Conservation (phyloP, 2,329 filamentous ascomycete genomes). For the Pseudocercospora cruenta region DNA sequence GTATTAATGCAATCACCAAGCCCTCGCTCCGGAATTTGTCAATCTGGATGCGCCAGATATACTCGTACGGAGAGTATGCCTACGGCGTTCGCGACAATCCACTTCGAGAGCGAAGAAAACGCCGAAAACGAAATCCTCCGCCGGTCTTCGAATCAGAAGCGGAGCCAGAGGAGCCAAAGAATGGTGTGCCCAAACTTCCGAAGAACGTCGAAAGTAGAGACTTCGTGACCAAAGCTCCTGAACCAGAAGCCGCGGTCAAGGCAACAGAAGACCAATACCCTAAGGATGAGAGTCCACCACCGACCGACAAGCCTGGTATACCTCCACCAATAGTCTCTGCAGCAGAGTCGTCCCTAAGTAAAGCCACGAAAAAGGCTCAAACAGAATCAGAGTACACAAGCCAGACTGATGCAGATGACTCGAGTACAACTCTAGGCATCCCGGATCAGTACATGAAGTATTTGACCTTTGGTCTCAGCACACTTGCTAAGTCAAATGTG, state of each 20-base stretch:
- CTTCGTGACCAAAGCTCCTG: conserved; percentile 8
- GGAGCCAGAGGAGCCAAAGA: conserved; percentile 5
- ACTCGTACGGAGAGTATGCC: conserved; percentile 78
- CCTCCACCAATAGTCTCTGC: conserved; percentile 53
- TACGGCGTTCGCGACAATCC: conserved; percentile 86
- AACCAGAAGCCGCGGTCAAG: not conserved
- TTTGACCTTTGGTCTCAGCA: conserved; percentile 52
- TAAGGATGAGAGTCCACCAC: conserved; percentile 12
- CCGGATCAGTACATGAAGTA: conserved; percentile 56
- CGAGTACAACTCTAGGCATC: conserved; percentile 46
- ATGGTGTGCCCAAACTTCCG: conserved; percentile 4
- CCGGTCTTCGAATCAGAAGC: conserved; percentile 16
- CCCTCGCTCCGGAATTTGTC: conserved; percentile 73
- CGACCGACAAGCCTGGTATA: conserved; percentile 42
- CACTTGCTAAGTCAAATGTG: conserved; percentile 32
- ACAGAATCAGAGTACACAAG: conserved; percentile 25
- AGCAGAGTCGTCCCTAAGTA: conserved; percentile 48
- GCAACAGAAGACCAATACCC: not conserved
- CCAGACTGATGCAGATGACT: conserved; percentile 20
- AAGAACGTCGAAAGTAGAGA: conserved; percentile 20
- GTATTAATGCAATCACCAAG: conserved; percentile 72
- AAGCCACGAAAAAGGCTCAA: conserved; percentile 44
- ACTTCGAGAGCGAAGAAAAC: conserved; percentile 62
- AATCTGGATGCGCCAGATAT: conserved; percentile 87
- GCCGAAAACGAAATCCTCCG: conserved; percentile 44